phyloP scores from a whole-genome alignment of 2,329 filamentous ascomycete genomes.

The Aspergillus pseudotamarii region DNA sequence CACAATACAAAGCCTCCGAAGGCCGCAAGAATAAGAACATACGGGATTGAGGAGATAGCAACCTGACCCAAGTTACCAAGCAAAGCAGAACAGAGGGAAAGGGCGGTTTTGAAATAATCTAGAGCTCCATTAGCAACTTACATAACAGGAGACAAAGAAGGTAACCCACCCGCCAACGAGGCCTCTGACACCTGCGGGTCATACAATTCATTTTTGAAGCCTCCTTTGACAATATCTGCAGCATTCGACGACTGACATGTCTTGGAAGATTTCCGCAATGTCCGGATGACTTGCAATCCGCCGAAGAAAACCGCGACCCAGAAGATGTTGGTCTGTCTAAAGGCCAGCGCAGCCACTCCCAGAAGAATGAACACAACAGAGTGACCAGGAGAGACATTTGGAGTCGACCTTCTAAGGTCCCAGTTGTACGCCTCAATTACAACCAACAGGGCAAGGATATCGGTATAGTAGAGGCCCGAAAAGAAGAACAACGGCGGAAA shows the following conservation, averaged over 20 bases:
- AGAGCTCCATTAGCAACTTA: constrained; percentile 27
- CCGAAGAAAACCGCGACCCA: constrained; percentile 69
- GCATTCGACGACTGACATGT: constrained; percentile 30
- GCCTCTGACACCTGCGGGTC: constrained; percentile 54
- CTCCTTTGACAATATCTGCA: constrained; percentile 32
- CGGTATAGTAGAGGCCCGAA: constrained; percentile 91
- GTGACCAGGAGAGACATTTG: constrained; percentile 24
- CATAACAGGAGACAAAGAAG: neutral
- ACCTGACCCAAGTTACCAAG: constrained; percentile 46
- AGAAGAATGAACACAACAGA: constrained; percentile 52
- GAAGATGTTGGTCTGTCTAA: constrained; percentile 95
- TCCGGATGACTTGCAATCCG: constrained; percentile 46
- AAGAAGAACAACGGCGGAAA: constrained; percentile 97
- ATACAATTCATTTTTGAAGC: constrained; percentile 48
- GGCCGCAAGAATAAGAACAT: constrained; percentile 62
- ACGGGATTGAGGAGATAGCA: constrained; percentile 49
- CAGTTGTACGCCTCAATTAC: constrained; percentile 71
- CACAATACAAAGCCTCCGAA: constrained; percentile 78
- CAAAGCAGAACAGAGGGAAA: constrained; percentile 67
- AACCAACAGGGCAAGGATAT: constrained; percentile 76
- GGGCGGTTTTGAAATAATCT: constrained; percentile 54
- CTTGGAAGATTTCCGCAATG: constrained; percentile 32
- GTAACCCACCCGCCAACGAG: constrained; percentile 50
- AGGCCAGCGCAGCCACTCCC: constrained; percentile 69
- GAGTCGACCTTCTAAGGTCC: constrained; percentile 42